Base-by-base conservation (phyloP, 805 yeast genomes). In the Nematodospora valgi region DNA sequence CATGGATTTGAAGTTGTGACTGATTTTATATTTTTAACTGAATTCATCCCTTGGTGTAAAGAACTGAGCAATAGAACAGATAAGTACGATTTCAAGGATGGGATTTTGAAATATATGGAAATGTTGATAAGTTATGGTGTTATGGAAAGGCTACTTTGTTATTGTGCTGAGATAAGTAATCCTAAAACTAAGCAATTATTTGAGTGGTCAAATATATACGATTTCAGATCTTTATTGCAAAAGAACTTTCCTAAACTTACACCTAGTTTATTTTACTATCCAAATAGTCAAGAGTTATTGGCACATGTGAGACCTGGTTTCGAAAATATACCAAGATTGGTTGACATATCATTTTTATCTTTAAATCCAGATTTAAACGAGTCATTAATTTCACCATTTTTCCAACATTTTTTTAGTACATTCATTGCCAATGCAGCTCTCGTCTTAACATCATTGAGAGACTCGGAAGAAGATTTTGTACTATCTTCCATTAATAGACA, bases 381-480 rank as follows among this genome's bases (percentile, higher is more conserved):
- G 21, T 31, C 37, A 4, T 49, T 67, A 17, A 37, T 67, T 17
- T 64, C 68, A 4, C 69, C 67, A 4, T 56, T 48, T 5, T 64
- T 82, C 28, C 76, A 76, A 46, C 49, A 55, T 1, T 78, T 81
- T 41, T 69, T 80, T 31, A 72, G 68, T 34, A 55, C 65, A 6
- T 80, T 82, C 45, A 76, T 83, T 17, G 65, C 73, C 9, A 77
- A 80, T 48, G 74, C 82, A 18, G 86, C 88, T 1, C 74, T 80
- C 38, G 64, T 83, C 6, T 61, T 84, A 35, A 80, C 86, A 1
- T 75, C 73, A 45, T 68, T 83, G 28, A 72, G 86, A 44, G 87
- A 84, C 48, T 74, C 76, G 8, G 91, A 84, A 53, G 91, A 83
- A 48, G 91, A 84, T 51, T 72, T 79, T 19, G 51, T 83, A 14